These are phyloP conservation scores for Cystobasidium sp. DNA, from an alignment of 1,284 basidiomycete species.

Conservation along the genomic window DNA sequence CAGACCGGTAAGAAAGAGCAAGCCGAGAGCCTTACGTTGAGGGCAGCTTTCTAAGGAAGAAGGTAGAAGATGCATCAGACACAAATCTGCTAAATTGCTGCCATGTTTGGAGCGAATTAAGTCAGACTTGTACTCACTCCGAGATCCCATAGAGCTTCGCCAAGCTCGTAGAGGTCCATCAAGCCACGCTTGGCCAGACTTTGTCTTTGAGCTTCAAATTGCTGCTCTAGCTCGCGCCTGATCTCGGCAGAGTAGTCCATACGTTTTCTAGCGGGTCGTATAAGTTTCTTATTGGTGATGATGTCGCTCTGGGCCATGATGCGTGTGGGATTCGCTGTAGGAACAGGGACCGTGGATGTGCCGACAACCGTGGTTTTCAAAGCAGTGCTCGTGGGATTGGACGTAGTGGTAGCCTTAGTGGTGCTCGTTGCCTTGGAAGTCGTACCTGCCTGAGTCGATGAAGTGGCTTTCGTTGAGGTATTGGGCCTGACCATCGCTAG, in stretches of 20 bases:
- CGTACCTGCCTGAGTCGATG: not conserved
- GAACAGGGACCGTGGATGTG: not conserved
- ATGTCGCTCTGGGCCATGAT: constrained; percentile 26
- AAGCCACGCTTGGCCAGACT: constrained; percentile 21
- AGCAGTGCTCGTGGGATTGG: not conserved
- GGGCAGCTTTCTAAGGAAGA: constrained; percentile 14
- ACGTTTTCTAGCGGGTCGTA: constrained; percentile 3
- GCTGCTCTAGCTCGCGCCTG: constrained; percentile 10
- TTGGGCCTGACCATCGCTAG: not conserved
- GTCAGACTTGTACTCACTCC: not conserved
- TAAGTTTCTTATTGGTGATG: constrained; percentile 4
- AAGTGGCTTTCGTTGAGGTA: not conserved
- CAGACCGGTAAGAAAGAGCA: not conserved
- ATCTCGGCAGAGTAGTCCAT: constrained; percentile 28
- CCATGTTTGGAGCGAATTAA: not conserved
- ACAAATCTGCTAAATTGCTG: not conserved
- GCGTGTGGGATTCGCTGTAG: constrained; percentile 9
- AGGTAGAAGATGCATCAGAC: not conserved
- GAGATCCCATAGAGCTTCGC: constrained; percentile 25
- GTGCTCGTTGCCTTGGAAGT: not conserved
- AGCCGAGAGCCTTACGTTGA: not conserved
- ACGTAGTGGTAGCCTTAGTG: not conserved
- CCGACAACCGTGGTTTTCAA: not conserved
- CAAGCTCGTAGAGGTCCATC: constrained; percentile 10
- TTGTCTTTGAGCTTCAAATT: not conserved